Conservation (phyloP, 345 rosid species). For the Salix dunnii region DNA sequence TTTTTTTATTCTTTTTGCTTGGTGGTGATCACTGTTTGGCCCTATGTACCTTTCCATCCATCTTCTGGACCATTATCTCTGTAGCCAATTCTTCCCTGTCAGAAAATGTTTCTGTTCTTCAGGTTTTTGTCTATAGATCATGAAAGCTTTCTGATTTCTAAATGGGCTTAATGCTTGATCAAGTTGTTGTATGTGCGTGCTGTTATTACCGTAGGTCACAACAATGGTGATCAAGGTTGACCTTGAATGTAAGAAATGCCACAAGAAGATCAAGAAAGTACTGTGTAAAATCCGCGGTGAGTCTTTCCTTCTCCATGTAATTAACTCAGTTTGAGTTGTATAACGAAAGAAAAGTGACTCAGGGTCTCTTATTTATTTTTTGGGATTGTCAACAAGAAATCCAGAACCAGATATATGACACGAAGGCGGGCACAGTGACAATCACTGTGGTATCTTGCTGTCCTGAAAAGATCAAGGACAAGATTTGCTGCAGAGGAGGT, state of each 20-base stretch:
- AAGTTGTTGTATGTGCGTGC: neutral
- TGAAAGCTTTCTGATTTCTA: too few species aligned
- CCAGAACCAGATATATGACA: conserved; percentile 53
- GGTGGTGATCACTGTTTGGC: neutral
- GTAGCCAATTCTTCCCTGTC: neutral
- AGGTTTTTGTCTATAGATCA: neutral
- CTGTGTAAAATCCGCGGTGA: conserved; percentile 71
- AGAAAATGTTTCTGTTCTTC: neutral
- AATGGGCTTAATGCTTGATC: neutral
- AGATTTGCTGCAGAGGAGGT: conserved; percentile 53
- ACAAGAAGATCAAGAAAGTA: conserved; percentile 67
- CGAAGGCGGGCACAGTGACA: conserved; percentile 53
- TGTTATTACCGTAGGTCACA: conserved; percentile 42
- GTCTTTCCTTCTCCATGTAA: conserved; percentile 19
- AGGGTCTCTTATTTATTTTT: neutral
- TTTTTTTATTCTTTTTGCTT: neutral
- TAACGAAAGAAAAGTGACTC: conserved; percentile 13
- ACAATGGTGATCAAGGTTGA: conserved; percentile 66
- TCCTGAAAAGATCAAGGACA: conserved; percentile 64
- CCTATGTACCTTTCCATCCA: neutral
- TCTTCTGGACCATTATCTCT: neutral
- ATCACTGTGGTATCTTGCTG: conserved; percentile 75
- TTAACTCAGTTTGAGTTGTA: conserved; percentile 33
- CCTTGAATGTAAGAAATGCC: conserved; percentile 63
- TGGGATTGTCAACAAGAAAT: conserved; percentile 44